These are phyloP conservation scores for Chrysosporium keratinophilum DNA, from an alignment of 2,329 filamentous ascomycete genomes.

Conservation along the genomic window DNA sequence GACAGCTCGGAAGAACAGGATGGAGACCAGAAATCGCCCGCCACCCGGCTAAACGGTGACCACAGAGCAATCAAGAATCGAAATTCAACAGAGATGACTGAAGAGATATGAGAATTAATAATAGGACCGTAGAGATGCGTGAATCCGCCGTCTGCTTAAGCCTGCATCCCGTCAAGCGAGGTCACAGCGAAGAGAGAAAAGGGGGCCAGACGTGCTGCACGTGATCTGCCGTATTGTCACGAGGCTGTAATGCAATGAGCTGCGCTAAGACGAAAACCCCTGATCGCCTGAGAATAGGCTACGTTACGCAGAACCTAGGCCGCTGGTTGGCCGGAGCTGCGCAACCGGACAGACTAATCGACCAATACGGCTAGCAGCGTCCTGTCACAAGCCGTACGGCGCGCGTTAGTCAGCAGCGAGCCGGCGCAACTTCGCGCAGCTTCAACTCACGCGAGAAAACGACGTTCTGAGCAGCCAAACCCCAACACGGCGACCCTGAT, in stretches of 20 bases:
- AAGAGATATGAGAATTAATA: background rate
- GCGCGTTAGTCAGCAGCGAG: conserved; percentile 3
- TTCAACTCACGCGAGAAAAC: background rate
- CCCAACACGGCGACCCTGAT: background rate
- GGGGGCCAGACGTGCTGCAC: background rate
- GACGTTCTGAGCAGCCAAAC: background rate
- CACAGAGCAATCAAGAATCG: background rate
- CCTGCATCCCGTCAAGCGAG: no score
- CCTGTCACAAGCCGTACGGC: background rate
- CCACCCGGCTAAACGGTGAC: background rate
- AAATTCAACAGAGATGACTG: background rate
- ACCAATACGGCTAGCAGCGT: background rate
- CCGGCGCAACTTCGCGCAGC: background rate
- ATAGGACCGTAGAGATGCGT: background rate
- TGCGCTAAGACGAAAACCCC: background rate
- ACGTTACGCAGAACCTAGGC: background rate
- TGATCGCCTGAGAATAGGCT: background rate
- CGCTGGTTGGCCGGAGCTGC: background rate
- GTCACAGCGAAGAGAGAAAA: background rate
- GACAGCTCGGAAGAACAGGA: background rate
- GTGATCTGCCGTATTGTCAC: background rate
- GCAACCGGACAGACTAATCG: background rate
- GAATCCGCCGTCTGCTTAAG: no score
- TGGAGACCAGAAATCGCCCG: background rate
- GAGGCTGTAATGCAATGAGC: background rate